Base-by-base conservation (phyloP, 208 protist genomes). In the Leishmania aethiopica region DNA sequence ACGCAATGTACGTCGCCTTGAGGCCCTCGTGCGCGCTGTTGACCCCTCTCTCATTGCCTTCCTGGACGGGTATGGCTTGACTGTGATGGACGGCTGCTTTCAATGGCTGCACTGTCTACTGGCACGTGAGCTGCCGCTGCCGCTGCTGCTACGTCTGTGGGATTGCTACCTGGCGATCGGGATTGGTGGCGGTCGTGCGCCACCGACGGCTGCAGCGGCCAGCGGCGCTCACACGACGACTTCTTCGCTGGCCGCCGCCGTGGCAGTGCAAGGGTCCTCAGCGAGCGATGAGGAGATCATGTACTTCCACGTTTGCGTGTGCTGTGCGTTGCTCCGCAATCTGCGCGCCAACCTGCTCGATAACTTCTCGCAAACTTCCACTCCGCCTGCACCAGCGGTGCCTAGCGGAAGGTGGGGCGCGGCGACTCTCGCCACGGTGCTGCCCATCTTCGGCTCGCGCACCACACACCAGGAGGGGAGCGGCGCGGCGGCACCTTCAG, bases 71-170 rank as follows among this genome's bases (percentile, higher is more conserved):
- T 53, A 89, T 47, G 86, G 88, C 15, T 76, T 97, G 55, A 77
- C 86, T 0, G 89, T 98, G 66, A 87, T 93, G 71, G 90, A 97
- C 57, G 95, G 90, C 51, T 96, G 95, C 83, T 98, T 97, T 82
- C 92, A 95, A 77, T 99, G 97, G 96, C 77, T 98, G 59, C 96
- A 98, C 82, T 99, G 97, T 90, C 55, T 99, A 22, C 86, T 99
- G 19, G 81, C 94, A 71, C 88, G 98, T 42, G 96, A 99, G 87
- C 72, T 99, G 57, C 89, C 95, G 42, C 62, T 98, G 19, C 79
- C 88, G 25, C 62, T 97, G 70, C 60, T 96, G 60, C 78, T 98
- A 62, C 86, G 90, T 19, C 84, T 99, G 25, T 99, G 95, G 93
- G 98, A 99, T 84, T 95, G 89, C 53, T 99, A 98, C 78, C 78